Evolutionary conservation across 176 grass and related monocot species (phyloP).

Genomic region (Triticum aestivum): DNA sequence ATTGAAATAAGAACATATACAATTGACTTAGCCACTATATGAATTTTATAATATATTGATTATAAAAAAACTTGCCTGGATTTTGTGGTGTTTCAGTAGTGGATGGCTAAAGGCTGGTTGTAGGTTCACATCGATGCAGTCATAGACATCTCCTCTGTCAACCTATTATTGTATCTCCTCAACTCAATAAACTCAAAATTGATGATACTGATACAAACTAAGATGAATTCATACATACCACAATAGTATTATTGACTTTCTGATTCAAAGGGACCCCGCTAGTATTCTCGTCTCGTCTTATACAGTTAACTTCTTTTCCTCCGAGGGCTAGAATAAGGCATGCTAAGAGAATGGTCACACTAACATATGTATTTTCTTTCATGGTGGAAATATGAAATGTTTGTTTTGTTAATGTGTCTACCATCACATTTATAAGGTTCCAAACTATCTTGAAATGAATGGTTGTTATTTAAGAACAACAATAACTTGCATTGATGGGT

Average conservation of each 20-base stretch:
- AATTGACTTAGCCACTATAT: background rate
- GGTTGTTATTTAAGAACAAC: background rate
- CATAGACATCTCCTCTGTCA: background rate
- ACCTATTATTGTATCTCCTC: background rate
- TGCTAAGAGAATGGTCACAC: background rate
- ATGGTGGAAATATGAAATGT: background rate
- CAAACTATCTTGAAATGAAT: background rate
- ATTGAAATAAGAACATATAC: background rate
- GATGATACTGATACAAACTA: background rate
- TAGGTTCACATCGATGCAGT: background rate
- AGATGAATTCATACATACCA: background rate
- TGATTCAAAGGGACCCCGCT: background rate
- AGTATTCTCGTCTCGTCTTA: background rate
- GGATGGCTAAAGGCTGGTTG: slow-evolving; percentile 4
- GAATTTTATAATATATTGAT: background rate
- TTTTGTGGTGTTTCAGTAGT: background rate
- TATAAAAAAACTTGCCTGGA: background rate
- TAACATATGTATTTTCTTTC: background rate
- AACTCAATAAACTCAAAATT: background rate
- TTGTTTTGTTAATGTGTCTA: background rate
- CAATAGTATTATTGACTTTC: background rate
- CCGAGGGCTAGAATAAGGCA: background rate
- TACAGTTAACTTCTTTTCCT: background rate
- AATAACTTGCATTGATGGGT: background rate
- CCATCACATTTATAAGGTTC: background rate